Evolutionary conservation across 2,329 filamentous ascomycete genomes (phyloP).

Genomic region (Coleophoma cylindrospora): DNA sequence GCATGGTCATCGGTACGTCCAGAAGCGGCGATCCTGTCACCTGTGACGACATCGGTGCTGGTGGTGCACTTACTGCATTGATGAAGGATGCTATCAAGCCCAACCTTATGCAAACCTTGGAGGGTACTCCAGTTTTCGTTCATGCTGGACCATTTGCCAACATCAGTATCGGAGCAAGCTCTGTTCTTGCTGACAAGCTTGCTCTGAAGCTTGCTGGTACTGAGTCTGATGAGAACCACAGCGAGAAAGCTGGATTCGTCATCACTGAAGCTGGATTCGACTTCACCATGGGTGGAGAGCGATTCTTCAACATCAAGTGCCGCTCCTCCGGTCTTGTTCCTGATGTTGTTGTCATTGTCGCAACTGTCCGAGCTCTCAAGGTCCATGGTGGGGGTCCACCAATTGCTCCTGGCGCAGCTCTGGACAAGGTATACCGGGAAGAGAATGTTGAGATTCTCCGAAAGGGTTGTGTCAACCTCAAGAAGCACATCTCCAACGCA

Average conservation of each 20-base stretch:
- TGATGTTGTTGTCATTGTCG: slow-evolving; percentile 91
- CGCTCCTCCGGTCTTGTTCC: slow-evolving; percentile 87
- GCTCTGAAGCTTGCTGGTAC: slow-evolving; percentile 94
- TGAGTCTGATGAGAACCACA: slow-evolving; percentile 82
- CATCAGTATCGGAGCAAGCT: slow-evolving; percentile 96
- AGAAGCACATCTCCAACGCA: slow-evolving; percentile 92
- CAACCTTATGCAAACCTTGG: slow-evolving; percentile 96
- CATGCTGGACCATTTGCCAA: slow-evolving; percentile 98
- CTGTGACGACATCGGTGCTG: slow-evolving; percentile 90
- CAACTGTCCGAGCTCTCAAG: slow-evolving; percentile 92
- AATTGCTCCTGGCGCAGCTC: slow-evolving; percentile 78
- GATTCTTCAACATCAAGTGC: slow-evolving; percentile 99
- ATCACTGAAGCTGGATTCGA: slow-evolving; percentile 98
- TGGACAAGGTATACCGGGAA: slow-evolving; percentile 84
- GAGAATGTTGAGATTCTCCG: slow-evolving; percentile 92
- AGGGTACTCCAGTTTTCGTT: slow-evolving; percentile 95
- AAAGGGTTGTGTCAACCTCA: slow-evolving; percentile 86
- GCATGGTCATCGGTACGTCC: slow-evolving; percentile 93
- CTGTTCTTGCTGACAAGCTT: slow-evolving; percentile 89
- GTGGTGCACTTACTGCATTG: slow-evolving; percentile 85
- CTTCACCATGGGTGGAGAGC: slow-evolving; percentile 99
- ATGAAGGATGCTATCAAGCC: slow-evolving; percentile 99
- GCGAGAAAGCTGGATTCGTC: slow-evolving; percentile 82
- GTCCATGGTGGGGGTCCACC: slow-evolving; percentile 96
- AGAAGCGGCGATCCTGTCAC: slow-evolving; percentile 84